Evolutionary conservation across 805 yeast species (phyloP), one percentile per base, ranked within the genome.

Genomic region (Candida wancherniae): DNA sequence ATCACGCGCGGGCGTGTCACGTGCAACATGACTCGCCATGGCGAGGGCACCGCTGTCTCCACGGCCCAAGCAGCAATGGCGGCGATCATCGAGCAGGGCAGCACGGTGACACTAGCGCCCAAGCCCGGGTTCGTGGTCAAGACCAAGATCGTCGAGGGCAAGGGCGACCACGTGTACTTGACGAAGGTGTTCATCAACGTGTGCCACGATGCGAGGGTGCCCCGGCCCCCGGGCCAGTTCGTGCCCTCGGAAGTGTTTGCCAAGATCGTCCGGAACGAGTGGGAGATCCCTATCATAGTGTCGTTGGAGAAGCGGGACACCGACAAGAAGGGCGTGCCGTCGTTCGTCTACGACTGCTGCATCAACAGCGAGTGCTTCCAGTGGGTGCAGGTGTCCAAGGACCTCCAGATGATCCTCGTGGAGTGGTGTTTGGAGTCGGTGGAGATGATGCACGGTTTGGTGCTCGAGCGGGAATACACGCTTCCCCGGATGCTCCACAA

Each of bases 401-500:
- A 82, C 29, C 63, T 86, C 33, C 65, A 76, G 37, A 67, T 75
- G 27, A 79, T 86, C 9, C 51, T 84, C 28, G 71, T 82, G 5
- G 95, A 85, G 50, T 85, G 95, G 82, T 80, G 94, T 47, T 53
- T 86, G 23, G 94, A 85, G 49, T 72, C 87, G 8, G 75, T 84
- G 3, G 95, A 85, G 51, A 58, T 78, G 36, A 61, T 66, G 28
- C 51, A 56, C 38, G 55, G 46, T 16, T 30, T 77, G 2, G 55
- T 61, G 4, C 62, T 87, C 11, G 83, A 80, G 33, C 60, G 95
- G 31, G 81, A 79, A 30, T 63, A 76, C 27, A 51, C 75, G 3
- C 61, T 74, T 3, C 96, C 96, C 1, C 84, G 84, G 45, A 67
- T 90, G 76, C 53, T 66, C 8, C 58, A 70, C 29, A 87, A 87